Conservation (phyloP, 306 rosid species). For the Cucumis hystrix region DNA sequence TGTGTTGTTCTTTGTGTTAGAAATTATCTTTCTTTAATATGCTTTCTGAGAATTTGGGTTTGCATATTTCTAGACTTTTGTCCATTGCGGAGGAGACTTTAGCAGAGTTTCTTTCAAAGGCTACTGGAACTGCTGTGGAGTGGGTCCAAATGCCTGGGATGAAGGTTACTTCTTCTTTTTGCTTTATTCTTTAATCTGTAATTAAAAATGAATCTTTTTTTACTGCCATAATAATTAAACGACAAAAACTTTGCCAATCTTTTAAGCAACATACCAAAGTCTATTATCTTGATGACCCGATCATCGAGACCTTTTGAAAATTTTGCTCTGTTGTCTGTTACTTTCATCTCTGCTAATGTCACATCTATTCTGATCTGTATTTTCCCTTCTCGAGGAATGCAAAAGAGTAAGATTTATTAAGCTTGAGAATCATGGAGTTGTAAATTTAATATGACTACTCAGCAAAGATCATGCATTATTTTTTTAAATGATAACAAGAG, state of each 20-base stretch:
- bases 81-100: constrained; percentile 99
- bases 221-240: constrained; percentile 8
- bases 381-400: background rate
- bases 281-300: background rate
- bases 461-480: background rate
- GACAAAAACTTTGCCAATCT: constrained; percentile 21
- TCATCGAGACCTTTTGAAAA: background rate
- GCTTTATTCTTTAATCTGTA: constrained; percentile 5
- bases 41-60: constrained; percentile 14
- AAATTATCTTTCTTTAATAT: background rate
- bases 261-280: constrained; percentile 20
- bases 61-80: constrained; percentile 62
- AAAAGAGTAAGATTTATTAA: background rate
- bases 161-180: constrained; percentile 51
- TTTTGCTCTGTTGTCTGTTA: background rate
- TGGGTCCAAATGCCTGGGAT: constrained; percentile 99
- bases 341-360: background rate
- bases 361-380: background rate
- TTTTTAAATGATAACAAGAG: background rate
- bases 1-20: background rate
- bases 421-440: background rate
- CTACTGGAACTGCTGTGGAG: constrained; percentile 99
- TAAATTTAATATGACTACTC: background rate
- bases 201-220: background rate
- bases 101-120: constrained; percentile 99